Conservation (phyloP, 257 asterid species). For the Ehretia macrophylla region DNA sequence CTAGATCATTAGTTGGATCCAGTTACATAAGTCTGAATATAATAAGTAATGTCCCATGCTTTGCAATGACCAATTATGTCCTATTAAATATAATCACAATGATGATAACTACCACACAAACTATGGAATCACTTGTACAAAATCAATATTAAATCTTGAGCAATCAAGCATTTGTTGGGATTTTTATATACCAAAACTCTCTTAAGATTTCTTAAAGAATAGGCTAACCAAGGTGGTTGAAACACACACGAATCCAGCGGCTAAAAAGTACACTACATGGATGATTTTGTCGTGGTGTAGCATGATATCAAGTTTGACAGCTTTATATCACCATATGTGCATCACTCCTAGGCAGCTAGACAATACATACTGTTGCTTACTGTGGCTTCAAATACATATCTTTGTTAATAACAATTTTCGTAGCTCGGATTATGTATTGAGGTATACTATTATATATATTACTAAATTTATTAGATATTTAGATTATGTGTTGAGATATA, state of each 20-base stretch:
- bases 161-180: background rate
- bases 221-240: background rate
- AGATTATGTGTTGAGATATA: too few species aligned
- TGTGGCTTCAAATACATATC: background rate
- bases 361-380: too few species aligned
- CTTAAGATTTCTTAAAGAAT: too few species aligned
- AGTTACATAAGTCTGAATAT: slow-evolving; percentile 22
- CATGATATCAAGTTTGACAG: too few species aligned
- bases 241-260: background rate
- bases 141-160: too few species aligned
- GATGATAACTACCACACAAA: too few species aligned
- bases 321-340: background rate
- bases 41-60: slow-evolving; percentile 20
- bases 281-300: slow-evolving; percentile 2
- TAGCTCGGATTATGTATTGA: too few species aligned
- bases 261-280: slow-evolving; percentile 8
- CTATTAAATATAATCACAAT: background rate
- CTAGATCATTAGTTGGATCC: slow-evolving; percentile 30
- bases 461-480: too few species aligned
- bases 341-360: slow-evolving; percentile 5
- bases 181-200: too few species aligned
- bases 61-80: slow-evolving; percentile 11
- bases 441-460: too few species aligned
- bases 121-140: too few species aligned
- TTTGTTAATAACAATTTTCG: too few species aligned